Evolutionary conservation across 2,329 filamentous ascomycete genomes (phyloP).

Genomic region (Nakataea oryzae): DNA sequence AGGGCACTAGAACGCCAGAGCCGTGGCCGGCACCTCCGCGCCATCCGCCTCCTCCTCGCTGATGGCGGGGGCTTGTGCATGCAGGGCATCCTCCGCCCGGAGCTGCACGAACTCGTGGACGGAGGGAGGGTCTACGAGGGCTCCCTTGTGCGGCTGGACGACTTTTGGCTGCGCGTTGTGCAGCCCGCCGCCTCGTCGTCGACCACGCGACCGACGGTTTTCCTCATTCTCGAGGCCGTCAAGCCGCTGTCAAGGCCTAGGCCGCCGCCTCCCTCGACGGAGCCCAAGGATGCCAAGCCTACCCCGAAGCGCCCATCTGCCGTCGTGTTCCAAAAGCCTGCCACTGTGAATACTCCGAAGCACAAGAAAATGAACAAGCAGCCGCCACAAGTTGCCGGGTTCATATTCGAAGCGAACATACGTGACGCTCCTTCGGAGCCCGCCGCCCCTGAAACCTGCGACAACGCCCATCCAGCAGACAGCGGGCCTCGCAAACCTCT

Average conservation of each 20-base stretch:
- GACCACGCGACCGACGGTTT: not conserved
- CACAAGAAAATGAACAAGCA: not conserved
- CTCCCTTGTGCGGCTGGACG: slow-evolving; percentile 35
- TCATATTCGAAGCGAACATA: not conserved
- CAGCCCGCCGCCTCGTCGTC: not conserved
- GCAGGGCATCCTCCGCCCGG: slow-evolving; percentile 36
- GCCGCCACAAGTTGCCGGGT: not conserved
- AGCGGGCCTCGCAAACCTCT: not conserved
- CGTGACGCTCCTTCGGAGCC: too few relatives aligned
- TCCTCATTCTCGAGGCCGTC: not conserved
- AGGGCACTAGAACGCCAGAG: not conserved
- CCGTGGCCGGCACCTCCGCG: slow-evolving; percentile 16
- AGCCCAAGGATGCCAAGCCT: not conserved
- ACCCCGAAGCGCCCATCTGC: not conserved
- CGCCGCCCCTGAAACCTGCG: not conserved
- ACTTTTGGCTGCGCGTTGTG: slow-evolving; percentile 21
- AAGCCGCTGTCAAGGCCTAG: not conserved
- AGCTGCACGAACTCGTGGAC: slow-evolving; percentile 37
- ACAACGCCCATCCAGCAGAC: not conserved
- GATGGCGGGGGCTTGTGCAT: slow-evolving; percentile 40
- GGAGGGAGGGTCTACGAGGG: slow-evolving; percentile 33
- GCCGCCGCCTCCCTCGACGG: not conserved
- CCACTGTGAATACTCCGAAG: not conserved
- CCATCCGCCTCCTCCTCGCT: slow-evolving; percentile 36
- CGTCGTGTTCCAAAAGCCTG: not conserved